Evolutionary conservation across 306 rosid genomes (phyloP), one percentile per base, ranked within the genome.

Genomic region (Erythrophleum fordii): DNA sequence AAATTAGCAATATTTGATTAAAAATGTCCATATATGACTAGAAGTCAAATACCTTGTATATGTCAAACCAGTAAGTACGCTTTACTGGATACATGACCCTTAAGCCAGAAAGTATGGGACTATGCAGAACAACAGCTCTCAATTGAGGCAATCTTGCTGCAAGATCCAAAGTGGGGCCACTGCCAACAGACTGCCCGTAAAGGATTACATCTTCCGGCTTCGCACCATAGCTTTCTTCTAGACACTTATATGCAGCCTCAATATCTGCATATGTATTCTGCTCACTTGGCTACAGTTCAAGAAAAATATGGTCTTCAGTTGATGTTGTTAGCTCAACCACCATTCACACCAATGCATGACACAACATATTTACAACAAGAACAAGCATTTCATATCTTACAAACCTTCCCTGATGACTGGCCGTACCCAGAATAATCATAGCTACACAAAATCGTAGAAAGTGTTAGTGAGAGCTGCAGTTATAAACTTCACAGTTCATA

Each of bases 81-180:
- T 88, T 94, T 53, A 94, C 97, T 23, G 97, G 98, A 86, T 94
- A 94, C 97, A 94, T 92, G 84, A 92, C 97, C 90, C 98, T 87
- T 81, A 94, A 86, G 80, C 98, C 97, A 70, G 98, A 94, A 35
- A 94, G 93, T 83, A 94, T 94, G 41, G 98, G 98, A 80, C 98
- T 94, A 49, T 94, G 97, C 83, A 94, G 85, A 77, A 94, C 93
- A 79, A 94, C 97, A 73, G 97, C 98, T 88, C 92, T 90, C 75
- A 92, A 83, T 69, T 80, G 94, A 79, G 98, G 98, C 83, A 91
- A 75, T 78, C 91, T 84, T 82, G 94, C 84, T 37, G 98, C 97
- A 83, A 92, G 94, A 85, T 94, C 97, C 88, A 94, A 86, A 74
- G 97, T 90, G 4, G 98, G 98, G 79, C 98, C 98, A 80, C 98